Evolutionary conservation across 2,329 filamentous ascomycete genomes (phyloP).

Genomic region (Aspergillus udagawae): DNA sequence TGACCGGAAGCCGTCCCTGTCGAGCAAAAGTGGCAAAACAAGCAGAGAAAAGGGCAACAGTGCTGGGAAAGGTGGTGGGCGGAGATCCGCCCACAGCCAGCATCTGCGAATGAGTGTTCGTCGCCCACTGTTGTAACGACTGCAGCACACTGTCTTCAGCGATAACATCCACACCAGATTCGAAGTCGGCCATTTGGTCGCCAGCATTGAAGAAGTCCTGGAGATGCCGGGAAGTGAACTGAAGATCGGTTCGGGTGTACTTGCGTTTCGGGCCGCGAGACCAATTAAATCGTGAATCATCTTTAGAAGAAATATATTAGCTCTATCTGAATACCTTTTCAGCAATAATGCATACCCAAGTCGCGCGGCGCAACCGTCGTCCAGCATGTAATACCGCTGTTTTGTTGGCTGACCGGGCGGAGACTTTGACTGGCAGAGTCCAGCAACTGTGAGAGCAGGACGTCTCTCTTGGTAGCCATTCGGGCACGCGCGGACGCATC

Average conservation of each 20-base stretch:
- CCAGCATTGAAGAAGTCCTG: slow-evolving; percentile 34
- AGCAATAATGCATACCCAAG: slow-evolving; percentile 22
- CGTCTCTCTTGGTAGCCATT: slow-evolving; percentile 22
- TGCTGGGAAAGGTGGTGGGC: slow-evolving; percentile 21
- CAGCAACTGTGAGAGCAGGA: slow-evolving; percentile 25
- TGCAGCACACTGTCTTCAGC: slow-evolving; percentile 24
- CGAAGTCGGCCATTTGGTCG: slow-evolving; percentile 30
- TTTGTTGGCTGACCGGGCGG: slow-evolving; percentile 21
- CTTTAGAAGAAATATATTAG: slow-evolving; percentile 16
- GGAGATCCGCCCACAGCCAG: slow-evolving; percentile 28
- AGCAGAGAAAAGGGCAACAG: slow-evolving; percentile 31
- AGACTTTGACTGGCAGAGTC: slow-evolving; percentile 22
- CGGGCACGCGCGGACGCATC: slow-evolving; percentile 26
- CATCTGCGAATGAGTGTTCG: slow-evolving; percentile 29
- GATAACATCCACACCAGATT: slow-evolving; percentile 23
- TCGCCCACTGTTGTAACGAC: slow-evolving; percentile 33
- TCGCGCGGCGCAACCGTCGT: slow-evolving; percentile 28
- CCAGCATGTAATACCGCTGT: slow-evolving; percentile 28
- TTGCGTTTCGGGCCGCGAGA: slow-evolving; percentile 31
- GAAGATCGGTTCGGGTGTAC: slow-evolving; percentile 30
- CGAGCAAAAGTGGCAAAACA: slow-evolving; percentile 31
- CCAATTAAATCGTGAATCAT: slow-evolving; percentile 26
- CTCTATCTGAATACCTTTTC: neutral
- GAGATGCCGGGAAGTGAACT: slow-evolving; percentile 32
- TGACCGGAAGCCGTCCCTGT: slow-evolving; percentile 27